A percentile compares a stretch with the other conserved stretches of the same genome.
These are phyloP conservation scores for Naganishia antarctica DNA, from an alignment of 768 basidiomycete species.

Conservation along the genomic window DNA sequence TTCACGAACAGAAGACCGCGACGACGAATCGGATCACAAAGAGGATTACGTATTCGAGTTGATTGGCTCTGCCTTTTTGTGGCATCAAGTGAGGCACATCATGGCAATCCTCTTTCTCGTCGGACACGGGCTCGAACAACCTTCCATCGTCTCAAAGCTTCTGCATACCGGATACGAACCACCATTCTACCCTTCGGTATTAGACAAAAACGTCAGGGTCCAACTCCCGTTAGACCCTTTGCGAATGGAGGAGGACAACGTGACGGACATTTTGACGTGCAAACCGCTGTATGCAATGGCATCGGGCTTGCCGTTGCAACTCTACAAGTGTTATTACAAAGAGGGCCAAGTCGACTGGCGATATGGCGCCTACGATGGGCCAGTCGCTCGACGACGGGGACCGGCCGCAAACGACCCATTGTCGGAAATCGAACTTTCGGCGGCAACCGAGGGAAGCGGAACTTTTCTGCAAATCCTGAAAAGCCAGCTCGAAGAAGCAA, in stretches of 20 bases:
- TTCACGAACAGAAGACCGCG: neutral
- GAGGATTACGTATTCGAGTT: slow-evolving; percentile 72
- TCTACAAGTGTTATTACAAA: slow-evolving; percentile 81
- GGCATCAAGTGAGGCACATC: slow-evolving; percentile 93
- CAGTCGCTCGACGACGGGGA: slow-evolving; percentile 28
- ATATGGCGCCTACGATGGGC: slow-evolving; percentile 54
- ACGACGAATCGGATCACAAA: slow-evolving; percentile 25
- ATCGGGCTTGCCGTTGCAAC: slow-evolving; percentile 78
- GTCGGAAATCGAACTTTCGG: slow-evolving; percentile 17
- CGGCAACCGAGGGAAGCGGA: slow-evolving; percentile 31
- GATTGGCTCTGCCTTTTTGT: slow-evolving; percentile 80
- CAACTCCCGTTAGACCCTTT: slow-evolving; percentile 7
- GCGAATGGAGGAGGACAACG: neutral
- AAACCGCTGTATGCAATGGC: slow-evolving; percentile 95
- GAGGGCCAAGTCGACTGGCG: slow-evolving; percentile 69
- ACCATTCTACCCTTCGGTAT: slow-evolving; percentile 44
- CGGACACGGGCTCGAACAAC: slow-evolving; percentile 71
- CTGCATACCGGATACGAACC: slow-evolving; percentile 61
- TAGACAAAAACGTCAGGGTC: slow-evolving; percentile 43
- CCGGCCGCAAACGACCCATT: slow-evolving; percentile 26
- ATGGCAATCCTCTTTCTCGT: slow-evolving; percentile 86
- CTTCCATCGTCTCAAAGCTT: slow-evolving; percentile 64
- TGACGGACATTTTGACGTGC: slow-evolving; percentile 27
- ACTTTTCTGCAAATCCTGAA: slow-evolving; percentile 36
- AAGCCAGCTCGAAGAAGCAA: slow-evolving; percentile 33